Percentiles rank a stretch among this genome's conserved stretches.
phyloP scores from a whole-genome alignment of 1,284 basidiomycete genomes.

The Meira nashicola region DNA sequence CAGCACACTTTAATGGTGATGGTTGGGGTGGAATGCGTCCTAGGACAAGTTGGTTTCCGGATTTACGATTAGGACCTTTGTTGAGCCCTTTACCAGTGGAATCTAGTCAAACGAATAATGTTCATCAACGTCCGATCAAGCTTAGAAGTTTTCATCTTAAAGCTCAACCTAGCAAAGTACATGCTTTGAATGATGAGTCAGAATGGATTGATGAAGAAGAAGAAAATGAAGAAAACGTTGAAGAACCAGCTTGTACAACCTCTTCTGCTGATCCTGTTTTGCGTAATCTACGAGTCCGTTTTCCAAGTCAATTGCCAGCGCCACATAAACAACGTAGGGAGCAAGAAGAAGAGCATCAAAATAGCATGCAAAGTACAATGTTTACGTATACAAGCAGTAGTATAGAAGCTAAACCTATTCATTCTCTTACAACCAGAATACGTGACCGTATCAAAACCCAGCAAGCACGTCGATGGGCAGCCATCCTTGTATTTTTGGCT shows the following conservation, averaged over 20 bases:
- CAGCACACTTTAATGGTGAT: not conserved
- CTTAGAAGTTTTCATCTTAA: no score
- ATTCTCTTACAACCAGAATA: not conserved
- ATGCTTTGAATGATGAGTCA: slow-evolving; percentile 1
- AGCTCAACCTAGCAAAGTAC: not conserved
- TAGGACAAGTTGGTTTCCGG: slow-evolving; percentile 4
- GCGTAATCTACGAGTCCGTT: not conserved
- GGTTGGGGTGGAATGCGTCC: slow-evolving; percentile 7
- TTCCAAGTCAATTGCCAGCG: not conserved
- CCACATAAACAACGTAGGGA: not conserved
- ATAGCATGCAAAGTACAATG: not conserved
- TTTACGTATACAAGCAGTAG: not conserved
- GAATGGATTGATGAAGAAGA: not conserved
- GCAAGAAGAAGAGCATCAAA: not conserved
- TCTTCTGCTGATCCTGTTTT: not conserved
- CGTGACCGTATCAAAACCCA: not conserved
- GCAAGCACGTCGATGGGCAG: not conserved
- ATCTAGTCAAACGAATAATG: no score
- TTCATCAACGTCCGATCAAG: no score
- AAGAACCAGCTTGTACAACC: no score
- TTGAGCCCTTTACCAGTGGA: not conserved
- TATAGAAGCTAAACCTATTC: not conserved
- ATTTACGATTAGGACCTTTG: not conserved
- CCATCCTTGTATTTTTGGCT: not conserved
- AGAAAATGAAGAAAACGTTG: not conserved